These are phyloP conservation scores for Senecio squalidus DNA, from an alignment of 140 eudicot genomes.

Conservation along the genomic window DNA sequence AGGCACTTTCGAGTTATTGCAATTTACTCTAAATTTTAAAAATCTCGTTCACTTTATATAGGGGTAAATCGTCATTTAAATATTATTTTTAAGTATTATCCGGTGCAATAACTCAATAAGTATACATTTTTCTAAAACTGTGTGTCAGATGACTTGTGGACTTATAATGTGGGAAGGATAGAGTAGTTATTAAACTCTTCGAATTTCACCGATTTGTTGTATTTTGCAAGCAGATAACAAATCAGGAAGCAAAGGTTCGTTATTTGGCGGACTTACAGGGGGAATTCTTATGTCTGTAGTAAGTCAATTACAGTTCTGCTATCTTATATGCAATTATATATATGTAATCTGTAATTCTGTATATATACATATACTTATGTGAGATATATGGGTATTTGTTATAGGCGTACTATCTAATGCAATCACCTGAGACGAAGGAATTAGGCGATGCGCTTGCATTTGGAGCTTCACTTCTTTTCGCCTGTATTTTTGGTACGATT, in stretches of 20 bases:
- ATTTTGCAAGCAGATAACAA: conserved; percentile 33
- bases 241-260: conserved; percentile 53
- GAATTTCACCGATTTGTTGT: not conserved
- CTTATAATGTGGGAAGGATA: no score
- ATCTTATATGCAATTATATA: not conserved
- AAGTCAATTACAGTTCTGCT: conserved; percentile 15
- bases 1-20: no score
- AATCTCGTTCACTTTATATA: no score
- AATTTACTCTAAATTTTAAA: no score
- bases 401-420: conserved; percentile 54
- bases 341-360: not conserved
- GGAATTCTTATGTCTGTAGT: conserved; percentile 41
- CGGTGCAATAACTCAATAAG: no score
- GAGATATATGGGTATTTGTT: not conserved
- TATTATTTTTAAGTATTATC: no score
- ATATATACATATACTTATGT: no score
- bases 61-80: no score
- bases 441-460: conserved; percentile 53
- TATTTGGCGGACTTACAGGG: conserved; percentile 52
- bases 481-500: conserved; percentile 34
- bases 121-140: no score
- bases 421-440: conserved; percentile 40
- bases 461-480: conserved; percentile 54
- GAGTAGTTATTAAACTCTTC: no score
- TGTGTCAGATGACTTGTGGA: no score